Base-by-base conservation (phyloP, 2,329 filamentous ascomycete species). In the Ceratocystis harringtonii region DNA sequence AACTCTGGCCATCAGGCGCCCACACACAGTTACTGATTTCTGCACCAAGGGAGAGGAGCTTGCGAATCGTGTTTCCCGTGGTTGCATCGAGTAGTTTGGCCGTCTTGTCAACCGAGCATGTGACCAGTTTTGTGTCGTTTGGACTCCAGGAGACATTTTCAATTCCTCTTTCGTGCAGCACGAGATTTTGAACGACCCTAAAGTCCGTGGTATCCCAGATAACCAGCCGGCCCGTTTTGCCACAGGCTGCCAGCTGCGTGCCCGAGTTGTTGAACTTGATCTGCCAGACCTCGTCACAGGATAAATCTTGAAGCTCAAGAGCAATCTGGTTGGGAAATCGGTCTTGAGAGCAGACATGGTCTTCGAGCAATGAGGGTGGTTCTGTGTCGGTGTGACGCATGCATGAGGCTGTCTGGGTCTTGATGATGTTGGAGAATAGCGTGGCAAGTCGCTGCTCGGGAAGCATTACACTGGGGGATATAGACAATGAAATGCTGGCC, bases 391-490 rank as follows among this genome's bases (percentile, higher is more conserved):
- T 96, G 76, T 99, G 94, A 74, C 92, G 97, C 48, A 92, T 77
- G 73, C 94, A 99, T 36, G 83, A 84, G 63, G 86, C 83, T 67
- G 96, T 89, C 76, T 96, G 92, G 68, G 81, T 84, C 68, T 87
- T 81, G 73, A 96, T 96, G 45, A 96, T 85, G 69, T 95, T 86
- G 66, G 92, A 81, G 63, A 99, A 78, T 17, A 99, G 78, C 43
- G 85, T 81, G 1, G 90, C 90, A 57, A 99, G 79, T 5, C 94
- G 86, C 73, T 94, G 89, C 72, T 96, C 90, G 1, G 94, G 94
- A 65, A 99, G 88, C 92, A 99, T 97, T 57, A 96, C 89, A 3
- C 91, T 94, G 0, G 94, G 92, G 1, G 94, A 96, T 73, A 99
- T 95, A 66, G 85, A 96, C 78, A 82, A 89, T 92, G 70, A 63